These are phyloP conservation scores for Bretziella fagacearum DNA, from an alignment of 2,329 filamentous ascomycete species.

Conservation along the genomic window DNA sequence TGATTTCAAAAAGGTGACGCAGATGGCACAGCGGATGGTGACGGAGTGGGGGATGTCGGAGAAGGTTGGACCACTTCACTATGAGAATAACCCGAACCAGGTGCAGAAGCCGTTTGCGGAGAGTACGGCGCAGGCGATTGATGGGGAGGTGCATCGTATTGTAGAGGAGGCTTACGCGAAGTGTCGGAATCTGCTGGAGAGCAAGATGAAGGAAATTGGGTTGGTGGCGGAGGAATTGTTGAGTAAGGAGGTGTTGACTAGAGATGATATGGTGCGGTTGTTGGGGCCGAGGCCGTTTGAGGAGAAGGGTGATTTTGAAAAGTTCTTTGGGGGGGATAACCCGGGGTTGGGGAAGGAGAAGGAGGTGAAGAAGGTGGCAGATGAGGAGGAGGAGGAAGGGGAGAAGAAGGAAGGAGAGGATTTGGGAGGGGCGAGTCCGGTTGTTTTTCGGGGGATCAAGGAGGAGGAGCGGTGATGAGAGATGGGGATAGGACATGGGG, in stretches of 20 bases:
- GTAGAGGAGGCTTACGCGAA: slow-evolving; percentile 85
- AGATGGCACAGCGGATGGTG: slow-evolving; percentile 93
- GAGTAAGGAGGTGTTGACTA: slow-evolving; percentile 73
- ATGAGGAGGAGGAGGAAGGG: slow-evolving; percentile 17
- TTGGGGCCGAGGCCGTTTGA: slow-evolving; percentile 72
- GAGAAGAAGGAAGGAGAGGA: slow-evolving; percentile 11
- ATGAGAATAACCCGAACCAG: slow-evolving; percentile 65
- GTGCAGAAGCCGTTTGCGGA: slow-evolving; percentile 93
- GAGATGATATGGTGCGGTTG: slow-evolving; percentile 83
- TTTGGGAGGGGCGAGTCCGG: slow-evolving; percentile 1
- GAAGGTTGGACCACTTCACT: slow-evolving; percentile 85
- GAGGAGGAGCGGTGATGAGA: background rate
- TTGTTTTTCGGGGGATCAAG: background rate
- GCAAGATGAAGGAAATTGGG: slow-evolving; percentile 78
- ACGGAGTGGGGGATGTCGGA: slow-evolving; percentile 98
- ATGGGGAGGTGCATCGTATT: slow-evolving; percentile 77
- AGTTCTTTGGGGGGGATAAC: slow-evolving; percentile 64
- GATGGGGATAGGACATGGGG: background rate
- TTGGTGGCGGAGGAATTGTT: slow-evolving; percentile 86
- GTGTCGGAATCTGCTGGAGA: slow-evolving; percentile 65
- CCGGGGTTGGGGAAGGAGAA: slow-evolving; percentile 32
- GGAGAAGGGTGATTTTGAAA: slow-evolving; percentile 72
- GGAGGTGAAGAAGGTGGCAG: slow-evolving; percentile 22
- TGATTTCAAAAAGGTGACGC: slow-evolving; percentile 96
- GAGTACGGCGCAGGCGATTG: slow-evolving; percentile 80